Evolutionary conservation across 2,329 filamentous ascomycete species (phyloP), one percentile per base, ranked within the genome.

Genomic region (Hypocreales sp.): DNA sequence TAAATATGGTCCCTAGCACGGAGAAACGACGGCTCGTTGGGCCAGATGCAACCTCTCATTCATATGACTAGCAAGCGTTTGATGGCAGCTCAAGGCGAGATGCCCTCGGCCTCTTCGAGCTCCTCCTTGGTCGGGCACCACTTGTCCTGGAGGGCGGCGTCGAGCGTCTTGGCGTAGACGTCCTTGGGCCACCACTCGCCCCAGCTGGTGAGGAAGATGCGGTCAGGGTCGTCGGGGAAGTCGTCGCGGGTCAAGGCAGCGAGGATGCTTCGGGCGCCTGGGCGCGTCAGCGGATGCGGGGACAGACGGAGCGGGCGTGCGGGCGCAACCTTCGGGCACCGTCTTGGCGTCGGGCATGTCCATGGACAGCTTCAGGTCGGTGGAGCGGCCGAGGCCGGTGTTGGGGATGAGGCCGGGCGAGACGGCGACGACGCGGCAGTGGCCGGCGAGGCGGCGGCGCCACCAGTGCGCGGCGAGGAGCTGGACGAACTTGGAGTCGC

Each of bases 191-290:
- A 68, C 61, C 62, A 69, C 46, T 68, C 62, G 2, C 64, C 64
- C 63, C 61, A 67, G 36, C 61, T 66, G 0, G 62, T 67, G 24
- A 69, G 37, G 41, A 68, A 67, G 29, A 68, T 62, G 27, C 55
- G 54, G 12, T 67, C 58, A 0, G 55, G 56, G 20, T 69, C 61
- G 15, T 58, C 51, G 2, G 64, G 64, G 22, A 67, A 47, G 34
- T 67, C 61, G 12, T 51, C 47, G 3, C 51, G 40, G 0, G 48
- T 53, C 15, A 67, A 50, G 1, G 61, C 63, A 1, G 44, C 41
- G 11, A 62, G 44, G 2, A 67, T 48, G 31, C 48, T 67, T 12
- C 44, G 37, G 1, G 58, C 63, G 8, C 62, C 61, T 64, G 15
- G 5, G n/a, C 15, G n/a, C n/a, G n/a, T n/a, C n/a, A n/a, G n/a